A percentile compares a stretch with the other conserved stretches of the same genome.
Evolutionary conservation across 257 asterid species (phyloP).

Genomic region (Solanum habrochaites): DNA sequence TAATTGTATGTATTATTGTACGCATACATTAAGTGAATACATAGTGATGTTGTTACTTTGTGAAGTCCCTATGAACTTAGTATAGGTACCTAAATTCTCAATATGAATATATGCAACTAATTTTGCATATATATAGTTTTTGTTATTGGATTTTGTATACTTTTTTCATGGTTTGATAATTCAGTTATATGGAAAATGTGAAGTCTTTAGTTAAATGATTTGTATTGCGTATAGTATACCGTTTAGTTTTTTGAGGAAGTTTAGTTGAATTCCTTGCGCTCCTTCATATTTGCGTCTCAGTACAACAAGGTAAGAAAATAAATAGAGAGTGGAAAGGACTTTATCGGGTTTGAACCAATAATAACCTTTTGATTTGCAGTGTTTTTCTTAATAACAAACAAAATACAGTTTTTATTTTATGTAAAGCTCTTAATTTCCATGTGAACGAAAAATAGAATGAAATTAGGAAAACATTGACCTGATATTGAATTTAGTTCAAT

Average conservation of each 20-base stretch:
- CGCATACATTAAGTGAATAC: background rate
- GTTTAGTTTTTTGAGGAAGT: background rate
- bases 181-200: background rate
- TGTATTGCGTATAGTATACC: background rate
- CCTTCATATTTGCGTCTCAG: background rate
- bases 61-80: background rate
- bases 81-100: background rate
- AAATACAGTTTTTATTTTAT: too few relatives aligned
- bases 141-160: background rate
- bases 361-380: background rate
- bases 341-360: background rate
- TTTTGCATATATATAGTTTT: background rate
- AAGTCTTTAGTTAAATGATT: background rate
- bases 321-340: background rate
- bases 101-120: background rate
- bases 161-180: background rate
- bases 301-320: background rate
- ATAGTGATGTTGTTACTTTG: background rate
- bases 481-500: too few relatives aligned
- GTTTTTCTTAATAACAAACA: background rate
- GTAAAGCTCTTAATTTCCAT: background rate
- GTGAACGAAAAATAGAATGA: background rate
- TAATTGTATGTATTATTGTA: background rate
- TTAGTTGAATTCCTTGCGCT: background rate
- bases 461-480: background rate